phyloP scores from a whole-genome alignment of 768 basidiomycete genomes.

The Leccinum disarticulatum region DNA sequence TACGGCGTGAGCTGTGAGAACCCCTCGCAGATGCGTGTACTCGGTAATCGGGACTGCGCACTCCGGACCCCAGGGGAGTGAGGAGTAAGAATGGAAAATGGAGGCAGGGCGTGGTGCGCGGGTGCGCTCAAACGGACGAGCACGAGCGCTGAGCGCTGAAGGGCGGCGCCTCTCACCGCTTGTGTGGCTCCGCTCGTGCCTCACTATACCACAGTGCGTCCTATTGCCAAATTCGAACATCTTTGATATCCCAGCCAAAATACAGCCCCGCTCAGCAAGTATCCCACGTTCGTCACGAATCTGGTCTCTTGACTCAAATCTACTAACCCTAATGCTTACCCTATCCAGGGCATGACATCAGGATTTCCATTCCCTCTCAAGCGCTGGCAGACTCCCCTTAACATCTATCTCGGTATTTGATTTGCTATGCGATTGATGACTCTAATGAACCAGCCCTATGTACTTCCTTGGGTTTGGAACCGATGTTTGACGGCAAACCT shows the following conservation, averaged over 20 bases:
- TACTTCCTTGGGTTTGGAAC: neutral
- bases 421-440: neutral
- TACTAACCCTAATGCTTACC: too few relatives aligned
- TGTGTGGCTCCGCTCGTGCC: too few relatives aligned
- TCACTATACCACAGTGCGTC: too few relatives aligned
- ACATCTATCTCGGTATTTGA: slow-evolving; percentile 9
- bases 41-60: neutral
- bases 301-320: neutral
- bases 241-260: neutral
- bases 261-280: slow-evolving; percentile 10
- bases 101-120: neutral
- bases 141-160: too few relatives aligned
- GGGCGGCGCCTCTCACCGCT: neutral
- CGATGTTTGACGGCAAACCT: neutral
- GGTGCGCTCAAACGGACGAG: too few relatives aligned
- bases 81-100: neutral
- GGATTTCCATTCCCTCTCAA: slow-evolving; percentile 11
- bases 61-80: neutral
- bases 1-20: neutral
- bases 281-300: neutral
- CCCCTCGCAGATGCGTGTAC: neutral
- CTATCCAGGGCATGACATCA: slow-evolving; percentile 3
- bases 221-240: too few relatives aligned
- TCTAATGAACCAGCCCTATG: neutral
- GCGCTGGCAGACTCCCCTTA: slow-evolving; percentile 13